These are phyloP conservation scores for Calonectria pteridis DNA, from an alignment of 2,329 filamentous ascomycete genomes.

Conservation along the genomic window DNA sequence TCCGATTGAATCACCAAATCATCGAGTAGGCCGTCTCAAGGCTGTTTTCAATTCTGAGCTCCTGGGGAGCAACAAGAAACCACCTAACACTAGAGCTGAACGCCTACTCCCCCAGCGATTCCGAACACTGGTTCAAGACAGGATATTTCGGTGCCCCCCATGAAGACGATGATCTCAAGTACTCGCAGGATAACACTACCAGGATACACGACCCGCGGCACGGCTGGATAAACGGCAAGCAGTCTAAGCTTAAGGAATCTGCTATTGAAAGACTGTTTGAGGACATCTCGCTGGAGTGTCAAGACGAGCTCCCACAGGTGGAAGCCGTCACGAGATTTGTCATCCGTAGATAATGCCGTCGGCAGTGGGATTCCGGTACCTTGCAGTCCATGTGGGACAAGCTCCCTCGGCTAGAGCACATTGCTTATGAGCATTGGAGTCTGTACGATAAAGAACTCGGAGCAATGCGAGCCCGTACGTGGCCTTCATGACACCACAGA, in stretches of 20 bases:
- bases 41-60: constrained; percentile 17
- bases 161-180: constrained; percentile 14
- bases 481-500: too few species aligned
- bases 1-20: background rate
- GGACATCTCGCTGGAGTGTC: background rate
- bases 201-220: constrained; percentile 23
- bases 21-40: constrained; percentile 6
- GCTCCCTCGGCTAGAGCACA: constrained; percentile 19
- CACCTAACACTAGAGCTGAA: constrained; percentile 17
- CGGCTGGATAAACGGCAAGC: constrained; percentile 12
- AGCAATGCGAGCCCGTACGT: background rate
- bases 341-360: constrained; percentile 28
- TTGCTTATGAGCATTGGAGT: constrained; percentile 30
- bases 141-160: constrained; percentile 28
- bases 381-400: constrained; percentile 17
- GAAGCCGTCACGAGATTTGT: constrained; percentile 24
- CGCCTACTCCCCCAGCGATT: constrained; percentile 31
- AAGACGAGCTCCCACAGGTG: constrained; percentile 11
- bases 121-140: constrained; percentile 30
- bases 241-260: background rate
- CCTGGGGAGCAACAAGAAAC: constrained; percentile 2
- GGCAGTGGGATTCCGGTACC: constrained; percentile 10
- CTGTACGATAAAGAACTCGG: background rate
- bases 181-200: too few species aligned
- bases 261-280: constrained; percentile 20